phyloP scores from a whole-genome alignment of 2,329 filamentous ascomycete species.

The Diaporthe amygdali region DNA sequence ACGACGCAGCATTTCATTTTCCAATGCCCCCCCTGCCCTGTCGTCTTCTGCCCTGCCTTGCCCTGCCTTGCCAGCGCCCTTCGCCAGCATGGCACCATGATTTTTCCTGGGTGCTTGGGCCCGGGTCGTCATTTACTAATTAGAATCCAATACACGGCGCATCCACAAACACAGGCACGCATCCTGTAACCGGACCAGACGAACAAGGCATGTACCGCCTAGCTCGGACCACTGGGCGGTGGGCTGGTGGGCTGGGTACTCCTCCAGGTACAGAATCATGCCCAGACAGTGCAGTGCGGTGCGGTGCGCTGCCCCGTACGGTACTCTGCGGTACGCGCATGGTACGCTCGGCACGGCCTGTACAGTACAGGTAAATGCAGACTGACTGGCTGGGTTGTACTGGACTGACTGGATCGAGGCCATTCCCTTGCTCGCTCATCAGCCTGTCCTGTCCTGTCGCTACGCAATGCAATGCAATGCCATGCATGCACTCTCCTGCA shows the following conservation, averaged over 20 bases:
- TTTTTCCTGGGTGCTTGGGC: conserved; percentile 8
- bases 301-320: background rate
- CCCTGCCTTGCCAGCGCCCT: conserved; percentile 5
- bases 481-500: conserved; percentile 23
- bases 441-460: conserved; percentile 24
- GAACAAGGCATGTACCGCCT: conserved; percentile 14
- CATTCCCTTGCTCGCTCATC: conserved; percentile 15
- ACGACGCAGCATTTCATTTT: conserved; percentile 16
- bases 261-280: background rate
- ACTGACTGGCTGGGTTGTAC: background rate
- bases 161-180: conserved; percentile 18
- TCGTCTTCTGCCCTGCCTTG: background rate
- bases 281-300: background rate
- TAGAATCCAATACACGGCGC: conserved; percentile 10
- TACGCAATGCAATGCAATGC: conserved; percentile 21
- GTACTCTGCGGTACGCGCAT: background rate
- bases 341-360: conserved; percentile 6
- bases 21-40: background rate
- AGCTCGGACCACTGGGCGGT: conserved; percentile 4
- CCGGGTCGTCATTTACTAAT: conserved; percentile 17
- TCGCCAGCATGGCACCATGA: background rate
- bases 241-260: background rate
- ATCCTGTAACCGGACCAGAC: conserved; percentile 19
- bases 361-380: conserved; percentile 4
- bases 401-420: conserved; percentile 15